These are phyloP conservation scores for Schoenoplectus triqueter DNA, from an alignment of 202 grass and related monocot species.

Conservation along the genomic window DNA sequence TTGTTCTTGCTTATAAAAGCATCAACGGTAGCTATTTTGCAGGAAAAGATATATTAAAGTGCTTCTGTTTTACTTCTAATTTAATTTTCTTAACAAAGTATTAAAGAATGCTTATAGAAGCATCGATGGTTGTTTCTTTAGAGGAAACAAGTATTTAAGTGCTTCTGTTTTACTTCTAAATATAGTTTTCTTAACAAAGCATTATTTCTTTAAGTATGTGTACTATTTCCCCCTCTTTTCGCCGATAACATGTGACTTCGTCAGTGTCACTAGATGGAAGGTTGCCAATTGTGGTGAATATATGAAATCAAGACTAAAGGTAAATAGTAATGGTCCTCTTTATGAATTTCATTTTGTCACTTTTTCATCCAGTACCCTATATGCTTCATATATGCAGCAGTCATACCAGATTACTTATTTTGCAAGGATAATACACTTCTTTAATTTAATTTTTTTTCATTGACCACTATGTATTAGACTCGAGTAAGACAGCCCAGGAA, in stretches of 20 bases:
- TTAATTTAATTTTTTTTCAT: not conserved
- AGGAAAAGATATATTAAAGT: conserved; percentile 72
- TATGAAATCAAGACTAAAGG: conserved; percentile 96
- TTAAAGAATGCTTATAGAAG: conserved; percentile 58
- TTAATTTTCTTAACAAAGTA: conserved; percentile 21
- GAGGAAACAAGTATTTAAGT: conserved; percentile 75
- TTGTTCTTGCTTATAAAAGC: conserved; percentile 81
- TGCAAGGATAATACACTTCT: not conserved
- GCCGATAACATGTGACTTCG: conserved; percentile 86
- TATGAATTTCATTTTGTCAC: not conserved
- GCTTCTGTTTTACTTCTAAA: not conserved
- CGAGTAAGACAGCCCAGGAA: not conserved
- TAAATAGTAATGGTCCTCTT: conserved; percentile 35
- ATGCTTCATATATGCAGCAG: conserved; percentile 16
- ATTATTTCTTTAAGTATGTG: conserved; percentile 25
- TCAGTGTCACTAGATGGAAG: conserved; percentile 91
- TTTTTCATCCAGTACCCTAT: conserved; percentile 2
- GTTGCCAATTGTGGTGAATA: conserved; percentile 95
- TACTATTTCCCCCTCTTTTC: conserved; percentile 29
- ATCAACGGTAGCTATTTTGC: conserved; percentile 90
- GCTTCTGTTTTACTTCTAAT: not conserved
- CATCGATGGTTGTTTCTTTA: conserved; percentile 88
- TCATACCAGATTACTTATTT: not conserved
- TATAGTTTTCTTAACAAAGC: conserved; percentile 18
- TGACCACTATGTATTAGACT: not conserved